These are phyloP conservation scores for Novymonas esmeraldas DNA, from an alignment of 208 protist genomes.

Conservation along the genomic window DNA sequence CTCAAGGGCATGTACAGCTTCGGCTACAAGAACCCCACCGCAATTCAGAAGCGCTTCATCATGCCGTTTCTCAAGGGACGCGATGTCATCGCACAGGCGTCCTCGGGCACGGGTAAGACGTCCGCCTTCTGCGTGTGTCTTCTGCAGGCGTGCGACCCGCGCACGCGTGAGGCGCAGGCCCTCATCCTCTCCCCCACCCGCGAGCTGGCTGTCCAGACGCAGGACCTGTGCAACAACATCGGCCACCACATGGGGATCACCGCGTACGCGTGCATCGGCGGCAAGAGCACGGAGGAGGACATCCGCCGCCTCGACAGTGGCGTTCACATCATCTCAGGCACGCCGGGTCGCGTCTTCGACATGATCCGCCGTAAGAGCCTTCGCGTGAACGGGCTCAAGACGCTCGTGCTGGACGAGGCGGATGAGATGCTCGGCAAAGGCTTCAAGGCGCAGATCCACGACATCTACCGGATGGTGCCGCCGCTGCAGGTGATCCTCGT, in stretches of 20 bases:
- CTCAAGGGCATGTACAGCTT: conserved; percentile 98
- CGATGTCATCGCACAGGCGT: conserved; percentile 98
- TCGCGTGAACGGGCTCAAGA: conserved; percentile 80
- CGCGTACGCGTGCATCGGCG: conserved; percentile 90
- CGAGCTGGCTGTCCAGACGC: conserved; percentile 97
- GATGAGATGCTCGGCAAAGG: conserved; percentile 99
- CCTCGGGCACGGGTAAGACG: conserved; percentile 99
- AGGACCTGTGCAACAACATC: conserved; percentile 94
- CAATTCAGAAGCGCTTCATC: conserved; percentile 99
- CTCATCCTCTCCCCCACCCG: conserved; percentile 98
- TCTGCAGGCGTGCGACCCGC: conserved; percentile 88
- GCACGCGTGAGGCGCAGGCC: conserved; percentile 90
- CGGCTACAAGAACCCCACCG: conserved; percentile 98
- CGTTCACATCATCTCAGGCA: conserved; percentile 97
- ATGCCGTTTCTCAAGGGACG: conserved; percentile 86
- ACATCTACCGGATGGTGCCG: conserved; percentile 96
- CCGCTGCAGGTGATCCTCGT: conserved; percentile 92
- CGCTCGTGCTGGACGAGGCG: conserved; percentile 99
- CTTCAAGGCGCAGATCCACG: conserved; percentile 99
- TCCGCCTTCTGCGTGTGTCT: conserved; percentile 96
- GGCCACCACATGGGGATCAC: conserved; percentile 94
- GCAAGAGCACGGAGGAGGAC: conserved; percentile 95
- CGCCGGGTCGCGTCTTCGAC: conserved; percentile 98
- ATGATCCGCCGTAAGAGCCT: conserved; percentile 96
- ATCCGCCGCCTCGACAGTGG: conserved; percentile 88